A percentile compares a stretch with the other conserved stretches of the same genome.
Evolutionary conservation across 352 stramenopile species (phyloP).

Genomic region (Blastocystis sp.): DNA sequence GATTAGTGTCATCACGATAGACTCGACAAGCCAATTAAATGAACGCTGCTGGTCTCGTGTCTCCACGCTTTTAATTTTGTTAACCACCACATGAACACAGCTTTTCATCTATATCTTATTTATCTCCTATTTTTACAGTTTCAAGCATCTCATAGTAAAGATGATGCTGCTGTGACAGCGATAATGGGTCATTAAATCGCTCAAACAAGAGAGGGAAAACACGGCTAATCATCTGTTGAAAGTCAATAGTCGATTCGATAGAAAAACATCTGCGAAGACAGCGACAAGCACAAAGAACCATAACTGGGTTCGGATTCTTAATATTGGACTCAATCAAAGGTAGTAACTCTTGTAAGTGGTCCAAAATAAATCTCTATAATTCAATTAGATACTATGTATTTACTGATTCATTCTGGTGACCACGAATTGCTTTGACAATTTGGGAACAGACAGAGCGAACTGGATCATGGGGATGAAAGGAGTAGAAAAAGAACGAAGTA

Average conservation of each 20-base stretch:
- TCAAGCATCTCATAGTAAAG: neutral
- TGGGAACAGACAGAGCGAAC: constrained; percentile 3
- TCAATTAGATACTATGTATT: neutral
- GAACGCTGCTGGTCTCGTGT: neutral
- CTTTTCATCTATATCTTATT: neutral
- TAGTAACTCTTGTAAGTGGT: neutral
- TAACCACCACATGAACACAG: neutral
- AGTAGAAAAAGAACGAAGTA: constrained; percentile 11
- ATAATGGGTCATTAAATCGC: neutral
- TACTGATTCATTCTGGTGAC: neutral
- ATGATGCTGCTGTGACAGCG: neutral
- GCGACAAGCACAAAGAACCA: constrained; percentile 4
- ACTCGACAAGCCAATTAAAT: neutral
- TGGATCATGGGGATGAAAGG: constrained; percentile 9
- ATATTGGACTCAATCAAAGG: neutral
- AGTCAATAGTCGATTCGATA: neutral
- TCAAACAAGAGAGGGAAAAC: neutral
- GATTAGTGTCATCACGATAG: neutral
- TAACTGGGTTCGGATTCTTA: neutral
- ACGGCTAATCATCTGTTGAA: neutral
- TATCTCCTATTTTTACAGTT: neutral
- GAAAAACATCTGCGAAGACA: neutral
- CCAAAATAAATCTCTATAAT: neutral
- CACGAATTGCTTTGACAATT: neutral
- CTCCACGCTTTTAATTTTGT: neutral